Evolutionary conservation across 2,329 filamentous ascomycete genomes (phyloP).

Genomic region (Neoscytalidium dimidiatum): DNA sequence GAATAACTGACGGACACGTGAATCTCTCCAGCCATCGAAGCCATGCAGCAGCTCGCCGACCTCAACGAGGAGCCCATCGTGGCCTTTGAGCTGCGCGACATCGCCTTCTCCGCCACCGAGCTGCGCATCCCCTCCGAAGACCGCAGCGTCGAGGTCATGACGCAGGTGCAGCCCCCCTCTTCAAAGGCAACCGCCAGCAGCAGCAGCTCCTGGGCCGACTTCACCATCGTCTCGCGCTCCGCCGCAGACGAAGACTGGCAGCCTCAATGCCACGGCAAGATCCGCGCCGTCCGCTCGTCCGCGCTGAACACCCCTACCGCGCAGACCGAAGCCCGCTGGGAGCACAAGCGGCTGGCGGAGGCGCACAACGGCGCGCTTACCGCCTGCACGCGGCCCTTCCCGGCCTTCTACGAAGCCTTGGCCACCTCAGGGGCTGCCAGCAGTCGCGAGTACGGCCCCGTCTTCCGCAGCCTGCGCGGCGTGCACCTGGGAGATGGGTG

Average conservation of each 20-base stretch:
- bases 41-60: slow-evolving; percentile 15
- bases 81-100: neutral
- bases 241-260: neutral
- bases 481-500: slow-evolving; percentile 19
- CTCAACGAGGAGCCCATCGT: slow-evolving; percentile 13
- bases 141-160: slow-evolving; percentile 3
- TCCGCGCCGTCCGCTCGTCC: neutral
- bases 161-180: neutral
- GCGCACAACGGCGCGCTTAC: neutral
- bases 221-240: neutral
- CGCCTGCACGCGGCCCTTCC: neutral
- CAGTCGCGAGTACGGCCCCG: slow-evolving; percentile 22
- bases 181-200: neutral
- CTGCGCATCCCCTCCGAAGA: slow-evolving; percentile 19
- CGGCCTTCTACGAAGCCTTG: slow-evolving; percentile 24
- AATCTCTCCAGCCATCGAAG: slow-evolving; percentile 27
- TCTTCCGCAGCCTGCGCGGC: slow-evolving; percentile 20
- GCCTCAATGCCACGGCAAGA: neutral
- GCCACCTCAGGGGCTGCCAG: slow-evolving; percentile 23
- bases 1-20: neutral
- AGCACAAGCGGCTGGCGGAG: neutral
- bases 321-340: neutral
- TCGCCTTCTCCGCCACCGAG: neutral
- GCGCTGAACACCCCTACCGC: neutral
- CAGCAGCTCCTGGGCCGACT: neutral